Evolutionary conservation across 116 monocot genomes (phyloP).

Genomic region (Phalaenopsis hybrid): DNA sequence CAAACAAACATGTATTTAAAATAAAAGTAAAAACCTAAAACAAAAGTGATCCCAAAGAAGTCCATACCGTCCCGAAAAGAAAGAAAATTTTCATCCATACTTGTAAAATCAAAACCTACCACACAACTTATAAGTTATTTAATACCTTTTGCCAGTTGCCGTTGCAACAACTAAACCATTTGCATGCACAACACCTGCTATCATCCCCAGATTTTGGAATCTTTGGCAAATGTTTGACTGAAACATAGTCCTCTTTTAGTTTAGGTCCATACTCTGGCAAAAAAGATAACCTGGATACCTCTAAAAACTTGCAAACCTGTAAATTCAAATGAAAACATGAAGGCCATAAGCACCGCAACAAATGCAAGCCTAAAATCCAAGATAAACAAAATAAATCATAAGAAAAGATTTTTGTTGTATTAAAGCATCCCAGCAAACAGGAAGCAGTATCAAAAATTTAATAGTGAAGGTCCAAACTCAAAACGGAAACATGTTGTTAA

Average conservation of each 20-base stretch:
- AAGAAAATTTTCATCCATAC: not conserved
- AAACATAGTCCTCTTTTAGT: constrained; percentile 88
- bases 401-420: not conserved
- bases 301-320: constrained; percentile 97
- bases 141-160: constrained; percentile 93
- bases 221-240: constrained; percentile 74
- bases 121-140: not conserved
- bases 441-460: not conserved
- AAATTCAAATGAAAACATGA: constrained; percentile 4
- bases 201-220: constrained; percentile 41
- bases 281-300: constrained; percentile 91
- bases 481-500: not conserved
- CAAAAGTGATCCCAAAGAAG: too few species aligned
- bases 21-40: not conserved
- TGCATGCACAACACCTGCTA: constrained; percentile 44
- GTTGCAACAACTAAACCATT: constrained; percentile 75
- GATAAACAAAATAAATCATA: not conserved
- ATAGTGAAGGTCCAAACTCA: not conserved
- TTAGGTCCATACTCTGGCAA: constrained; percentile 91
- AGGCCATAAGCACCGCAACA: not conserved
- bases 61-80: not conserved
- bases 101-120: not conserved
- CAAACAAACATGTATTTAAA: not conserved
- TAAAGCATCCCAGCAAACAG: not conserved
- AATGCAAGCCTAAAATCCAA: not conserved